Conservation (phyloP, 306 rosid genomes). For the Trifolium pratense region DNA sequence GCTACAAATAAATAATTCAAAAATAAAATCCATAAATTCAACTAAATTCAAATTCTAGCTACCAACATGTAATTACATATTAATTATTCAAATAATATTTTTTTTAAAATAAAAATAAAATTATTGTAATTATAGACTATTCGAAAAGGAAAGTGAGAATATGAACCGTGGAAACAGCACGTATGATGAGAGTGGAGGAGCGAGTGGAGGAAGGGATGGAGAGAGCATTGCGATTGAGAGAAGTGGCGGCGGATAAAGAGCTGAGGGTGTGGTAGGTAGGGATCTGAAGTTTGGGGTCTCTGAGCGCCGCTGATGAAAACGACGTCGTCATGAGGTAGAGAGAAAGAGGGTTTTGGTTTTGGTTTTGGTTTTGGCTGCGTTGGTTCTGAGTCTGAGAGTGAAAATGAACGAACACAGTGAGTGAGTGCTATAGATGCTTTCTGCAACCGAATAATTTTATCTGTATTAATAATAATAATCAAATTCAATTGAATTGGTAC, state of each 20-base stretch:
- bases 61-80: background rate
- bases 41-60: constrained; percentile 4
- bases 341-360: too few species aligned
- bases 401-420: background rate
- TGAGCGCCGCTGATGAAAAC: constrained; percentile 61
- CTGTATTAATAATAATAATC: too few species aligned
- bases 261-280: constrained; percentile 66
- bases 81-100: background rate
- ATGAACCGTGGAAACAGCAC: constrained; percentile 81
- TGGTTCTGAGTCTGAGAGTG: constrained; percentile 2
- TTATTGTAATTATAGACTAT: too few species aligned
- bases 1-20: constrained; percentile 10
- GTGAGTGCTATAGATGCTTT: background rate
- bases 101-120: too few species aligned
- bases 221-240: constrained; percentile 52
- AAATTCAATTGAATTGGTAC: too few species aligned
- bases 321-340: constrained; percentile 62
- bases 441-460: background rate
- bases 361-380: background rate
- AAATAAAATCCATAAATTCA: constrained; percentile 4
- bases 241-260: constrained; percentile 49
- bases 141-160: background rate
- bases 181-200: constrained; percentile 52
- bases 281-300: constrained; percentile 65
- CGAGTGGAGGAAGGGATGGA: constrained; percentile 51